These are phyloP conservation scores for Candolleomyces aberdarensis DNA, from an alignment of 768 basidiomycete genomes.

Conservation along the genomic window DNA sequence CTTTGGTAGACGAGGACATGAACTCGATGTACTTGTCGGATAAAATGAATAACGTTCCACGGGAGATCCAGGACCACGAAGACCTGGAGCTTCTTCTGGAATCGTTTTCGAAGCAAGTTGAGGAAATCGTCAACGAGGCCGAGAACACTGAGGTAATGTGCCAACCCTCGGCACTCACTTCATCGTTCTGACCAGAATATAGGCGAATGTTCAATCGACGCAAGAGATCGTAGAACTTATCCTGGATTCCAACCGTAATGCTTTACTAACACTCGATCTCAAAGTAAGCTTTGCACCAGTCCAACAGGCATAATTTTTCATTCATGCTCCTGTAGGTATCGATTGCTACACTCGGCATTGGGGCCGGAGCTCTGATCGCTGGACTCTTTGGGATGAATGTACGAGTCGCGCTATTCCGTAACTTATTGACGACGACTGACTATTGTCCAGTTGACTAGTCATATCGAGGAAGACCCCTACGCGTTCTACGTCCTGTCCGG, in stretches of 20 bases:
- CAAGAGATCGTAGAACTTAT: slow-evolving; percentile 98
- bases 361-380: slow-evolving; percentile 84
- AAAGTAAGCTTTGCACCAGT: slow-evolving; percentile 46
- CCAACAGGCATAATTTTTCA: neutral
- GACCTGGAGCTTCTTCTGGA: slow-evolving; percentile 93
- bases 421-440: slow-evolving; percentile 12
- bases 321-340: slow-evolving; percentile 57
- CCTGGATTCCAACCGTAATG: slow-evolving; percentile 93
- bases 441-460: slow-evolving; percentile 58
- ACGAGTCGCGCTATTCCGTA: slow-evolving; percentile 26
- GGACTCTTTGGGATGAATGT: slow-evolving; percentile 98
- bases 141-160: slow-evolving; percentile 71
- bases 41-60: slow-evolving; percentile 60
- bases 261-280: slow-evolving; percentile 85
- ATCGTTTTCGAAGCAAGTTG: slow-evolving; percentile 93
- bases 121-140: slow-evolving; percentile 93
- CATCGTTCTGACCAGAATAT: neutral
- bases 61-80: slow-evolving; percentile 79
- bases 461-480: slow-evolving; percentile 68
- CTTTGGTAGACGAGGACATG: slow-evolving; percentile 81
- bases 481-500: slow-evolving; percentile 71
- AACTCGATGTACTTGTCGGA: slow-evolving; percentile 94
- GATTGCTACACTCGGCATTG: slow-evolving; percentile 92
- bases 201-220: slow-evolving; percentile 94
- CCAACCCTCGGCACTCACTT: neutral